These are phyloP conservation scores for Quercus alba DNA, from an alignment of 306 rosid species.

Conservation along the genomic window DNA sequence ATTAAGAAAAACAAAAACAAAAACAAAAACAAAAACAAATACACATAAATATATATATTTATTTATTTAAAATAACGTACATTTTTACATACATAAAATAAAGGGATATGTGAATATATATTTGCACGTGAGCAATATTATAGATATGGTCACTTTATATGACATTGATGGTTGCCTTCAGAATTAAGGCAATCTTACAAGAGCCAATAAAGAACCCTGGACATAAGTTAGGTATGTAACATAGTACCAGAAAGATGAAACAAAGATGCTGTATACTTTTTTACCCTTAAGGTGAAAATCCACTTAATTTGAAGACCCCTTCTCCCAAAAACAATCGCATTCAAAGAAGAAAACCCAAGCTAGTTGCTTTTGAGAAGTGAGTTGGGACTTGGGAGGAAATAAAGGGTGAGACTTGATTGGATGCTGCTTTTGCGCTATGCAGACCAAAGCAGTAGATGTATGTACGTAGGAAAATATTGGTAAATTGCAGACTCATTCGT, in stretches of 20 bases:
- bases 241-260: conserved; percentile 15
- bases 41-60: too few relatives aligned
- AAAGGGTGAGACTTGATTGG: background rate
- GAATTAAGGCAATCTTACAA: conserved; percentile 30
- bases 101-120: background rate
- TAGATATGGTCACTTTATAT: background rate
- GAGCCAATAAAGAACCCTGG: background rate
- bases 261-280: conserved; percentile 15
- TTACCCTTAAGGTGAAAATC: too few relatives aligned
- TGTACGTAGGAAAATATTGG: too few relatives aligned
- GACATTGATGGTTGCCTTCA: conserved; percentile 17
- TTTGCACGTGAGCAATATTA: background rate
- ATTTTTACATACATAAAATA: background rate
- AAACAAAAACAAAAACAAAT: too few relatives aligned
- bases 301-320: too few relatives aligned
- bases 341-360: background rate
- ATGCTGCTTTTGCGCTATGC: too few relatives aligned
- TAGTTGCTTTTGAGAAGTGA: background rate
- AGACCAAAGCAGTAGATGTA: too few relatives aligned
- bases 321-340: too few relatives aligned
- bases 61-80: background rate
- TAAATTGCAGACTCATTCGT: too few relatives aligned
- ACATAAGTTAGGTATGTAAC: background rate
- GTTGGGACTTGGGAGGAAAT: too few relatives aligned
- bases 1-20: too few relatives aligned